Evolutionary conservation across 1,284 basidiomycete genomes (phyloP).

Genomic region (Cystobasidium slooffiae): DNA sequence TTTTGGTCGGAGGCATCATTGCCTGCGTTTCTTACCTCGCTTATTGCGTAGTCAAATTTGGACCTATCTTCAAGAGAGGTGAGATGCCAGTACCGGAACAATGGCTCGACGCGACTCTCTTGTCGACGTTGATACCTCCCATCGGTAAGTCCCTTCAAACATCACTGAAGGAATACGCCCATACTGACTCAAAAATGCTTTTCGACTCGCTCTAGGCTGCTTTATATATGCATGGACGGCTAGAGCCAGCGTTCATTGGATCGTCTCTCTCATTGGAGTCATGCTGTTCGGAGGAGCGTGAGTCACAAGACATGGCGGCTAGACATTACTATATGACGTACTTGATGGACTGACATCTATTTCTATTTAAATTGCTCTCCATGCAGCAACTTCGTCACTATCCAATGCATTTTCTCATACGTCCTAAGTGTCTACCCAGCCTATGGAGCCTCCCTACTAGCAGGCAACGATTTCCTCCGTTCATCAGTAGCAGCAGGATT

Average conservation of each 20-base stretch:
- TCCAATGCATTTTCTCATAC: conserved; percentile 42
- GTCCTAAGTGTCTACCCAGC: conserved; percentile 34
- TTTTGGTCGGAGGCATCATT: conserved; percentile 44
- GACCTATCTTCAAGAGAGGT: conserved; percentile 33
- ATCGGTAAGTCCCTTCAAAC: conserved; percentile 44
- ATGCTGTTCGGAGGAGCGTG: conserved; percentile 38
- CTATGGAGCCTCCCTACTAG: conserved; percentile 48
- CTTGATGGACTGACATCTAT: not conserved
- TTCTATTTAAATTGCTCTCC: not conserved
- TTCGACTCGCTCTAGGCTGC: conserved; percentile 41
- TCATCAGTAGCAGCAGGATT: conserved; percentile 40
- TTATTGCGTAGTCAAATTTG: conserved; percentile 44
- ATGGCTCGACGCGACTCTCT: conserved; percentile 45
- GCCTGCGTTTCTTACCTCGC: conserved; percentile 42
- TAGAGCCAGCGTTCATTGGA: conserved; percentile 37
- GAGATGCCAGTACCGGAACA: conserved; percentile 34
- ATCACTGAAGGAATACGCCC: not conserved
- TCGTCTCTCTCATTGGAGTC: conserved; percentile 45
- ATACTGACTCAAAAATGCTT: not conserved
- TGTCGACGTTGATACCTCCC: conserved; percentile 44
- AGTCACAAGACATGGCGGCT: not conserved
- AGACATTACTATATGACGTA: not conserved
- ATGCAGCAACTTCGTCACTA: conserved; percentile 10
- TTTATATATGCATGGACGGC: conserved; percentile 48
- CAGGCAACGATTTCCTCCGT: conserved; percentile 50